Evolutionary conservation across 495 filamentous ascomycete genomes (phyloP).

Genomic region (Neurospora tetrasperma): DNA sequence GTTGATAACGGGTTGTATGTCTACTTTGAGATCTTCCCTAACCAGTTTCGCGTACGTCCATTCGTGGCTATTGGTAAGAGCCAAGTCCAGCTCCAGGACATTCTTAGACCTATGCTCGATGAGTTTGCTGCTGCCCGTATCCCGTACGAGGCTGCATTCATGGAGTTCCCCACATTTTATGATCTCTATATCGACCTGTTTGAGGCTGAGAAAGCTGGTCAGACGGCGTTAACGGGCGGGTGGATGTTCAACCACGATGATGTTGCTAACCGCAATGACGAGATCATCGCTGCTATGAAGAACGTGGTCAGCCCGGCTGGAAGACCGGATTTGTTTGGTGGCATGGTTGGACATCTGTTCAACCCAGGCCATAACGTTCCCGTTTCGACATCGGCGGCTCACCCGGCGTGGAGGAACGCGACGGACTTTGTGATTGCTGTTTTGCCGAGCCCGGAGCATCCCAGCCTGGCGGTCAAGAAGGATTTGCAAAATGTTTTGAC

Average conservation of each 20-base stretch:
- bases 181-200: slow-evolving; percentile 33
- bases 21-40: slow-evolving; percentile 25
- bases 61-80: slow-evolving; percentile 28
- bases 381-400: slow-evolving; percentile 32
- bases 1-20: slow-evolving; percentile 36
- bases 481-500: slow-evolving; percentile 17
- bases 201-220: slow-evolving; percentile 13
- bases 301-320: slow-evolving; percentile 11
- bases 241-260: slow-evolving; percentile 31
- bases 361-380: slow-evolving; percentile 28
- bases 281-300: slow-evolving; percentile 26
- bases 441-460: slow-evolving; percentile 7
- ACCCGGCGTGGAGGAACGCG: slow-evolving; percentile 40
- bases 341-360: slow-evolving; percentile 30
- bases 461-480: slow-evolving; percentile 9
- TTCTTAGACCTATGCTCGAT: slow-evolving; percentile 28
- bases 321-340: slow-evolving; percentile 11
- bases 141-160: slow-evolving; percentile 16
- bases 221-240: slow-evolving; percentile 25
- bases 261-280: slow-evolving; percentile 22
- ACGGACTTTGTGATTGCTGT: slow-evolving; percentile 18
- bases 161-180: slow-evolving; percentile 27
- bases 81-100: slow-evolving; percentile 14
- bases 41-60: slow-evolving; percentile 20
- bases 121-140: slow-evolving; percentile 20